These are phyloP conservation scores for Psilocybe azurescens DNA, from an alignment of 768 basidiomycete species.

Conservation along the genomic window DNA sequence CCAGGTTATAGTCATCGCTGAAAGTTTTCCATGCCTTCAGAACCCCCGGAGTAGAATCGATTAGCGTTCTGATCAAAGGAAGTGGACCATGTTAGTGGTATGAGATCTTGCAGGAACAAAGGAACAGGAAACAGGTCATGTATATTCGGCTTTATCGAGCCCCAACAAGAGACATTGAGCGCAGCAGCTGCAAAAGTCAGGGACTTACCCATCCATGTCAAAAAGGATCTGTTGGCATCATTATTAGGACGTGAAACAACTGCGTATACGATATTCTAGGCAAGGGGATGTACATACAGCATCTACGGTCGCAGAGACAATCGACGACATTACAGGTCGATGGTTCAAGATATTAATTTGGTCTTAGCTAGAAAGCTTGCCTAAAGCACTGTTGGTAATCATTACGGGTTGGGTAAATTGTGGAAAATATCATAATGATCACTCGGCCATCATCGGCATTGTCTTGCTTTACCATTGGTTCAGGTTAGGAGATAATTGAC, in stretches of 20 bases:
- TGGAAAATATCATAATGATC: no score
- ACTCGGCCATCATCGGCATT: no score
- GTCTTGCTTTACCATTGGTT: no score
- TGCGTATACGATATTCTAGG: background rate
- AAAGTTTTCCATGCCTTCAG: conserved; percentile 78
- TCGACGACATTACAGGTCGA: conserved; percentile 33
- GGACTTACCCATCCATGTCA: conserved; percentile 69
- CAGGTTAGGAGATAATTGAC: no score
- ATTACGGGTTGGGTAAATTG: no score
- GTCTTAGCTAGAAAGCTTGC: no score
- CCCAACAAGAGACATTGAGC: background rate
- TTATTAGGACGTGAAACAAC: background rate
- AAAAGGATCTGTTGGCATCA: conserved; percentile 57
- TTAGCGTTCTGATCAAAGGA: conserved; percentile 56
- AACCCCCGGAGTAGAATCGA: conserved; percentile 89
- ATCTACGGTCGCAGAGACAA: conserved; percentile 46
- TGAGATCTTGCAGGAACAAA: conserved; percentile 1
- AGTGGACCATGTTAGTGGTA: background rate
- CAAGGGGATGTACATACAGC: conserved; percentile 46
- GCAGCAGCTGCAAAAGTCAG: background rate
- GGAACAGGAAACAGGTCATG: background rate
- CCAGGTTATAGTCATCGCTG: conserved; percentile 61
- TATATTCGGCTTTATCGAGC: background rate
- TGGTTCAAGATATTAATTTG: background rate
- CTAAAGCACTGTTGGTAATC: no score